Conservation (phyloP, 306 rosid genomes). For the Arachis hypogaea region DNA sequence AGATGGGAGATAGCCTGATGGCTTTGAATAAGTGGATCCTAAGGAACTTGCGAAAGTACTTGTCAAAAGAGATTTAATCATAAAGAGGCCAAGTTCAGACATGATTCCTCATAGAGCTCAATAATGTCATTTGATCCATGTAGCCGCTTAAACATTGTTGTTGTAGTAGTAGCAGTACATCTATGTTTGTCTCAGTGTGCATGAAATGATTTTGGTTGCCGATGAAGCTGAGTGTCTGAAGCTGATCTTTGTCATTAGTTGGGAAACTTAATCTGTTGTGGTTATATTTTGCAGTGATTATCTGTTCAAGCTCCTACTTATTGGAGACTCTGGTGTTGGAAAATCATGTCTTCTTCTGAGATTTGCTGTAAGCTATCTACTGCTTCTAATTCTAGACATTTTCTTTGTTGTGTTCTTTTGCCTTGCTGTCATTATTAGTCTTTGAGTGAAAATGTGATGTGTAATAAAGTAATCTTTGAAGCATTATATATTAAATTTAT, state of each 20-base stretch:
- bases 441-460: slow-evolving; percentile 7
- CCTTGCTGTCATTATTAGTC: not conserved
- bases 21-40: too few species aligned
- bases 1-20: too few species aligned
- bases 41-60: too few species aligned
- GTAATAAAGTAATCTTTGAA: slow-evolving; percentile 8
- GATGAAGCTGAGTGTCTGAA: slow-evolving; percentile 1
- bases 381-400: not conserved
- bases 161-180: not conserved
- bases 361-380: slow-evolving; percentile 82
- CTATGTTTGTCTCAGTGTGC: not conserved
- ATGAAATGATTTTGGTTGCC: slow-evolving; percentile 20
- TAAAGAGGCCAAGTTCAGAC: too few species aligned
- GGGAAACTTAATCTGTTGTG: slow-evolving; percentile 30
- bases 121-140: too few species aligned
- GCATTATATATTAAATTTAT: not conserved
- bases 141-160: too few species aligned
- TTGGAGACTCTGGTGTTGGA: slow-evolving; percentile 99
- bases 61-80: too few species aligned
- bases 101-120: too few species aligned
- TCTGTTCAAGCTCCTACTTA: slow-evolving; percentile 95
- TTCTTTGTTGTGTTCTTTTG: not conserved
- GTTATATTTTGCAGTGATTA: slow-evolving; percentile 69
- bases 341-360: slow-evolving; percentile 98
- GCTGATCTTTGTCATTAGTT: not conserved